Evolutionary conservation across 768 basidiomycete genomes (phyloP), one percentile per base, ranked within the genome.

Genomic region (Tulasnella sp.): DNA sequence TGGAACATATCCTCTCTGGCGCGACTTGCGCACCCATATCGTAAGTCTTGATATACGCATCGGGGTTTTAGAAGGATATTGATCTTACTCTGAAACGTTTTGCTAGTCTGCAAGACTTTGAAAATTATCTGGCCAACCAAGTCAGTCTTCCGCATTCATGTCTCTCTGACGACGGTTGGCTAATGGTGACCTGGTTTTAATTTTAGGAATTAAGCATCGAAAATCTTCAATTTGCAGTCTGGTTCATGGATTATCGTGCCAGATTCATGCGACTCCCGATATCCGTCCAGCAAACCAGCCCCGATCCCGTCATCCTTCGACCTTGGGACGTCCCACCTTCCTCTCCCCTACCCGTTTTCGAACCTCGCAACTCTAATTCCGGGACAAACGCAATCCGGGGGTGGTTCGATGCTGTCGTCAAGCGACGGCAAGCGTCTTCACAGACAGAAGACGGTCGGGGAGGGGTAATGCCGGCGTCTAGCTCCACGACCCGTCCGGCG

Each of bases 21-120:
- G 83, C 85, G 48, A 86, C 86, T 18, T 86, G 85, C 79, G 73
- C 82, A 69, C 86, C 86, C 16, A 85, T 86, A 79, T 83, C 84
- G 84, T 85, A 77, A 23, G 78, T 80, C 29, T 79, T 51, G 29
- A 61, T 40, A 46, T n/a, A 15, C 44, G 2, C 35, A 11, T 44
- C 11, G 42, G 7, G 20, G 20, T 11, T 5, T 20, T 1, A 16
- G 32, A 42, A 2, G 13, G 15, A 10, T n/a, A 26, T 6, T 11
- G 16, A 72, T 13, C 70, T 39, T 16, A 44, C 23, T 7, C 23
- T 72, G 35, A 13, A 11, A 74, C 77, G 29, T 39, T 20, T 9
- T 11, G 11, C 39, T 39, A 85, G 85, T 74, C 80, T 86, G 39
- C 18, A 74, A 11, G 80, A 82, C 79, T 84, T 84, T 77, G 83